A percentile compares a stretch with the other conserved stretches of the same genome.
Conservation (phyloP, 2,329 filamentous ascomycete genomes). For the Fusarium avenaceum region DNA sequence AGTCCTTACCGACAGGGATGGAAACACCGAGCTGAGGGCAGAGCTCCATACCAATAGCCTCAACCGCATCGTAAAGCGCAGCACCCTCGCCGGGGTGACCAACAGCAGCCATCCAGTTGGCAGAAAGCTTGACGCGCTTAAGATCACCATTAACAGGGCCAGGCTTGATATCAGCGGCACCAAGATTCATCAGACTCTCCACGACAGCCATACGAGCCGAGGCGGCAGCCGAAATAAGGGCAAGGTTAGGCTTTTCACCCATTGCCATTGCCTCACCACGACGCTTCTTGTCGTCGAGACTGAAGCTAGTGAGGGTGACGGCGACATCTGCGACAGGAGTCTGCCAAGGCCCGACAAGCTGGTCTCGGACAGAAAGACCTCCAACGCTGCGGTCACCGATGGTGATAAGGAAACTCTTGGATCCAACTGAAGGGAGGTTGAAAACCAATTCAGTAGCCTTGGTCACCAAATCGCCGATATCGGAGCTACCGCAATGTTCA, state of each 20-base stretch:
- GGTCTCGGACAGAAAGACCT: slow-evolving; percentile 88
- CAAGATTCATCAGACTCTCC: slow-evolving; percentile 93
- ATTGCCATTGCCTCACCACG: slow-evolving; percentile 98
- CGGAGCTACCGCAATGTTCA: slow-evolving; percentile 70
- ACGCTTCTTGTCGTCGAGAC: slow-evolving; percentile 72
- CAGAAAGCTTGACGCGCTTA: slow-evolving; percentile 85
- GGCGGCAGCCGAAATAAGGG: slow-evolving; percentile 88
- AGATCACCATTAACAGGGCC: slow-evolving; percentile 69
- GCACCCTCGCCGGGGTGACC: slow-evolving; percentile 93
- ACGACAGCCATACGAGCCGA: slow-evolving; percentile 97
- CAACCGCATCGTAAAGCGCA: slow-evolving; percentile 91
- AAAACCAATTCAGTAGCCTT: slow-evolving; percentile 86
- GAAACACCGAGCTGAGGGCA: slow-evolving; percentile 91
- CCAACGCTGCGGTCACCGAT: slow-evolving; percentile 95
- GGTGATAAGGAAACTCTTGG: slow-evolving; percentile 96
- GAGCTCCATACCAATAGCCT: slow-evolving; percentile 92
- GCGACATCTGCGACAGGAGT: slow-evolving; percentile 93
- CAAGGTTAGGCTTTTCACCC: slow-evolving; percentile 91
- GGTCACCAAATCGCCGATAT: slow-evolving; percentile 49
- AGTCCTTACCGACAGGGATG: slow-evolving; percentile 98
- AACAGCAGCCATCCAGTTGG: slow-evolving; percentile 99
- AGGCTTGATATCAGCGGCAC: slow-evolving; percentile 75
- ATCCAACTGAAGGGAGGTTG: slow-evolving; percentile 89
- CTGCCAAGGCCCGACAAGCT: slow-evolving; percentile 98
- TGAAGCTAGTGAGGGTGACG: slow-evolving; percentile 87